Percentiles rank a stretch among this genome's conserved stretches.
phyloP scores from a whole-genome alignment of 768 basidiomycete species.

The Lactarius hatsudake region DNA sequence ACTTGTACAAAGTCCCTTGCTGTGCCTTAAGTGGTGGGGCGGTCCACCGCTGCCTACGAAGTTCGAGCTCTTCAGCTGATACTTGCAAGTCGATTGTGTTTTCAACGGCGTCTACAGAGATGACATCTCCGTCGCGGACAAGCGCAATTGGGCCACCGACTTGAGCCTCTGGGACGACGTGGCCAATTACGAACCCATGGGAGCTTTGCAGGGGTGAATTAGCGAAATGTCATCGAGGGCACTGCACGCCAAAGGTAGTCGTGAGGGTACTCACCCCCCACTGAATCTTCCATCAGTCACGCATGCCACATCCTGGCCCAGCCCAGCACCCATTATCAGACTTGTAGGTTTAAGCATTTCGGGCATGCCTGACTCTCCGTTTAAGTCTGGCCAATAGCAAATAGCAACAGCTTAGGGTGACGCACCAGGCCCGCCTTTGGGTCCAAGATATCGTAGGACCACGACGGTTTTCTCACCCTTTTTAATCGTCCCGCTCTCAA shows the following conservation, averaged over 20 bases:
- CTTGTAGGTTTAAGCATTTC: constrained; percentile 99
- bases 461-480: constrained; percentile 96
- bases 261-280: constrained; percentile 69
- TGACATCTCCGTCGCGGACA: constrained; percentile 82
- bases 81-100: constrained; percentile 82
- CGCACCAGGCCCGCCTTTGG: constrained; percentile 92
- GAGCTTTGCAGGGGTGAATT: constrained; percentile 52
- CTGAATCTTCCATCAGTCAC: constrained; percentile 97
- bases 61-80: constrained; percentile 73
- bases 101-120: constrained; percentile 83
- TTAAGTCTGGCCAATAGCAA: constrained; percentile 7
- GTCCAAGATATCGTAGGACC: constrained; percentile 93
- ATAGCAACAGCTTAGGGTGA: constrained; percentile 8
- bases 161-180: constrained; percentile 95
- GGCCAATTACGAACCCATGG: constrained; percentile 95
- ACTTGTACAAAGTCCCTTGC: constrained; percentile 86
- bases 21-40: constrained; percentile 82
- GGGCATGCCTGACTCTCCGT: constrained; percentile 76
- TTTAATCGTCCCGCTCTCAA: constrained; percentile 85
- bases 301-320: constrained; percentile 94
- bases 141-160: constrained; percentile 92
- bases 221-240: constrained; percentile 22
- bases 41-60: constrained; percentile 68
- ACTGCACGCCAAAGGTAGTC: not conserved
- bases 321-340: constrained; percentile 97